A percentile compares a stretch with the other conserved stretches of the same genome.
These are phyloP conservation scores for Porphyrellus cyaneotinctus DNA, from an alignment of 768 basidiomycete species.

Conservation along the genomic window DNA sequence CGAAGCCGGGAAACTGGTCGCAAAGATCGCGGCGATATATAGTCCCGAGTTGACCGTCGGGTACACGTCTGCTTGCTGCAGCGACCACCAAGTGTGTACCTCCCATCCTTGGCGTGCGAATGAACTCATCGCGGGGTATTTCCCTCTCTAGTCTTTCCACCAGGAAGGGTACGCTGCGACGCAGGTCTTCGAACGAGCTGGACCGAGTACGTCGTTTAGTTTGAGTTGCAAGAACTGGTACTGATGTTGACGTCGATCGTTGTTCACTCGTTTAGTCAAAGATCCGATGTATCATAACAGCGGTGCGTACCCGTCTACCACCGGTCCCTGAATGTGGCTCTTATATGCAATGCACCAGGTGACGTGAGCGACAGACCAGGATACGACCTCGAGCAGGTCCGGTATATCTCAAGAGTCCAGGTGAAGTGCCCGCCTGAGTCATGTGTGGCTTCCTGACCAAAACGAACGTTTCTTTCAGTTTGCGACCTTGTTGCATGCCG, in stretches of 20 bases:
- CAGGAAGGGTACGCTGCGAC: slow-evolving; percentile 82
- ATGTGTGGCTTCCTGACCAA: neutral
- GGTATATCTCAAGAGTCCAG: slow-evolving; percentile 84
- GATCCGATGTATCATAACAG: slow-evolving; percentile 91
- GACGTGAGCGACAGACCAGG: slow-evolving; percentile 77
- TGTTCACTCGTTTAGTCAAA: slow-evolving; percentile 45
- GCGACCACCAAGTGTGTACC: slow-evolving; percentile 72
- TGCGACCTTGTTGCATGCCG: slow-evolving; percentile 64
- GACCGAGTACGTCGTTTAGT: slow-evolving; percentile 45
- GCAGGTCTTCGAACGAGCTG: slow-evolving; percentile 84
- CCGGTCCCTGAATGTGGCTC: neutral
- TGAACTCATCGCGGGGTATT: neutral
- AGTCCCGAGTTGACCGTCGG: slow-evolving; percentile 76
- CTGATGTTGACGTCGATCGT: neutral
- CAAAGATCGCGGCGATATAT: slow-evolving; percentile 74
- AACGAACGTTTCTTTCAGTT: slow-evolving; percentile 40
- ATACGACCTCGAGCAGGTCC: slow-evolving; percentile 80
- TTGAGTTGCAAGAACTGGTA: neutral
- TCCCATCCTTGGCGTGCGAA: neutral
- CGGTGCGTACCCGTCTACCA: slow-evolving; percentile 36
- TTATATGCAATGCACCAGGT: slow-evolving; percentile 34
- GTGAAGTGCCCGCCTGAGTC: slow-evolving; percentile 34
- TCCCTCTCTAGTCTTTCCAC: slow-evolving; percentile 70
- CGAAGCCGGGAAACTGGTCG: slow-evolving; percentile 70
- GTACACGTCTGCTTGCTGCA: slow-evolving; percentile 77